Conservation (phyloP, 257 asterid species). For the Solanum tarijense region DNA sequence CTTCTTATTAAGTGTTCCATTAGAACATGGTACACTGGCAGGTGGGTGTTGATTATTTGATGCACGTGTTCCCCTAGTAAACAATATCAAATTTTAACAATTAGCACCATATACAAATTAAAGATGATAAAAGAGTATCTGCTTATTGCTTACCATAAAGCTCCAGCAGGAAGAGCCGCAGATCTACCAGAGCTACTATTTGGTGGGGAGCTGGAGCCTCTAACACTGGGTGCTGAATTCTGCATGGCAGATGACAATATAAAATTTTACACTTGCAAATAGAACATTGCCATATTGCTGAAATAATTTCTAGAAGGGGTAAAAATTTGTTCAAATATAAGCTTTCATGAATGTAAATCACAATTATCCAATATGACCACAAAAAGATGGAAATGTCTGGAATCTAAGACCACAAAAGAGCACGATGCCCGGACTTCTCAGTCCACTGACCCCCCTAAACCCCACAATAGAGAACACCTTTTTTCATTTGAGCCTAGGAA, state of each 20-base stretch:
- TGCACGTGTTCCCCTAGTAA: slow-evolving; percentile 74
- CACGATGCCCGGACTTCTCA: not conserved
- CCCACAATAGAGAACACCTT: not conserved
- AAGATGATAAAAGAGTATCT: not conserved
- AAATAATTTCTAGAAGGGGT: not conserved
- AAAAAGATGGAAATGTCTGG: not conserved
- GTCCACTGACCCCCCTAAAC: not conserved
- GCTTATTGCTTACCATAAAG: slow-evolving; percentile 55
- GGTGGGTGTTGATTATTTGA: slow-evolving; percentile 35
- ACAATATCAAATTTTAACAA: slow-evolving; percentile 2
- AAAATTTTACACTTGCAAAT: not conserved
- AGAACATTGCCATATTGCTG: not conserved
- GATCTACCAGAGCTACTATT: slow-evolving; percentile 86
- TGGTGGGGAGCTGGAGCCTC: slow-evolving; percentile 48
- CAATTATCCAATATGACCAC: not conserved
- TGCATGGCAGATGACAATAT: slow-evolving; percentile 16
- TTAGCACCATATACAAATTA: not conserved
- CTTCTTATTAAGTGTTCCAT: slow-evolving; percentile 30
- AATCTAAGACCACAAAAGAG: not conserved
- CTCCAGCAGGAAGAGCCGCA: slow-evolving; percentile 86
- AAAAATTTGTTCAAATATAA: not conserved
- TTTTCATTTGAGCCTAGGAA: not conserved
- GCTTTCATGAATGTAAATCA: not conserved
- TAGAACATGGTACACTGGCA: slow-evolving; percentile 29
- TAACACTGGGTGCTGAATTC: slow-evolving; percentile 15